A percentile compares a stretch with the other conserved stretches of the same genome.
Conservation (phyloP, 805 yeast genomes). For the Pichia eremophila region DNA sequence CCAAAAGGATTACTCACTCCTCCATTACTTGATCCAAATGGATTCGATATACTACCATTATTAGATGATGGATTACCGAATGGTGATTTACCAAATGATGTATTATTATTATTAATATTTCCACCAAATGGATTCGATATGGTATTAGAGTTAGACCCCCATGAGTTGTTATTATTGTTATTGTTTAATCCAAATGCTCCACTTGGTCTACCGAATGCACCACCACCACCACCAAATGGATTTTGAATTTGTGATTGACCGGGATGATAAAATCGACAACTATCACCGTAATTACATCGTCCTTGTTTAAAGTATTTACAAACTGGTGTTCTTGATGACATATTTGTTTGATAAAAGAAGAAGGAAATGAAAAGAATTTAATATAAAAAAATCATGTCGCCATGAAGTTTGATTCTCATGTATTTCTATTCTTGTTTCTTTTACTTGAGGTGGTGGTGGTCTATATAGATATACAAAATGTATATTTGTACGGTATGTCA, state of each 20-base stretch:
- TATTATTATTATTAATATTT: no score
- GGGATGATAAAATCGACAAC: conserved; percentile 37
- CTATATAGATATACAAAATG: background rate
- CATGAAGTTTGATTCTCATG: no score
- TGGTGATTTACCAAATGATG: background rate
- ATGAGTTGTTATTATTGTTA: background rate
- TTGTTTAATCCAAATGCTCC: background rate
- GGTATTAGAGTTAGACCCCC: background rate
- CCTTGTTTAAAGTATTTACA: conserved; percentile 36
- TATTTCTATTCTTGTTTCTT: no score
- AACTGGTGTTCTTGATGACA: conserved; percentile 24
- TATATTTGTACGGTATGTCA: background rate
- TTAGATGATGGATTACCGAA: background rate
- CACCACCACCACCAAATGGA: conserved; percentile 1
- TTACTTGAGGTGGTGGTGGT: no score
- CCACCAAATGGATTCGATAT: background rate
- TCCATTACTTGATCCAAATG: conserved; percentile 5
- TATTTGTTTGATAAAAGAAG: background rate
- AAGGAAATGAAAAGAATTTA: background rate
- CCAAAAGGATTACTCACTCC: background rate
- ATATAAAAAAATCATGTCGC: no score
- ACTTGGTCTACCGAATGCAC: background rate
- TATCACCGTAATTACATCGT: conserved; percentile 33
- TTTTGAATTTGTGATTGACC: conserved; percentile 1
- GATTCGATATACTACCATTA: conserved; percentile 3